A percentile compares a stretch with the other conserved stretches of the same genome.
Conservation (phyloP, 148 eudicot genomes). For the Selenicereus undatus region DNA sequence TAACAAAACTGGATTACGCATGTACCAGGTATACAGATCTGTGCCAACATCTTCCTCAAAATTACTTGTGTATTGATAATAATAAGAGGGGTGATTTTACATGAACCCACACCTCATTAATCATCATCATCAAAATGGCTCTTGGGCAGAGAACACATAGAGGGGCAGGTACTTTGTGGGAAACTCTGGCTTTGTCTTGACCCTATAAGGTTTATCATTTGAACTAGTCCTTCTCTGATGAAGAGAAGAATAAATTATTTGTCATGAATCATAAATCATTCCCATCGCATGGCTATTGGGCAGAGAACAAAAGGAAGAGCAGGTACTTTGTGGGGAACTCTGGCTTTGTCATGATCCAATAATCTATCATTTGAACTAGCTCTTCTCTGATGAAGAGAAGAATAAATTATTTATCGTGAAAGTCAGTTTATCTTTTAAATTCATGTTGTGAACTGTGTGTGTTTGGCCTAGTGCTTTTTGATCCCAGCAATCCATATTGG, state of each 20-base stretch:
- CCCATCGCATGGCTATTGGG: not conserved
- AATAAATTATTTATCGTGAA: not conserved
- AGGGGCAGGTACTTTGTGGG: not conserved
- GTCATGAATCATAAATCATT: no score
- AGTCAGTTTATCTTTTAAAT: not conserved
- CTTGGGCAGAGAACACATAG: not conserved
- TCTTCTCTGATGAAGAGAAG: not conserved
- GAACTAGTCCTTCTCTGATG: not conserved
- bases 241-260: not conserved
- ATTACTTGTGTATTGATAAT: not conserved
- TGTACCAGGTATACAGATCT: conserved; percentile 61
- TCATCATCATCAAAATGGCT: not conserved
- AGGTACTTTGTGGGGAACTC: not conserved
- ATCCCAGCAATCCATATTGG: no score
- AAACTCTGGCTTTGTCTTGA: no score
- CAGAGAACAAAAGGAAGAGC: not conserved
- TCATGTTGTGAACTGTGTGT: not conserved
- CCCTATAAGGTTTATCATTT: no score
- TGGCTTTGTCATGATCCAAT: no score
- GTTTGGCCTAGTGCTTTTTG: not conserved
- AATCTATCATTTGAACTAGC: no score
- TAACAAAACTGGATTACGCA: conserved; percentile 65
- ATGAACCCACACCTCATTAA: no score
- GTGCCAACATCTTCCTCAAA: not conserved
- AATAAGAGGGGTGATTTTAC: no score